Evolutionary conservation across 495 filamentous ascomycete genomes (phyloP), one percentile per base, ranked within the genome.

Genomic region (Penicillium dipodomyicola): DNA sequence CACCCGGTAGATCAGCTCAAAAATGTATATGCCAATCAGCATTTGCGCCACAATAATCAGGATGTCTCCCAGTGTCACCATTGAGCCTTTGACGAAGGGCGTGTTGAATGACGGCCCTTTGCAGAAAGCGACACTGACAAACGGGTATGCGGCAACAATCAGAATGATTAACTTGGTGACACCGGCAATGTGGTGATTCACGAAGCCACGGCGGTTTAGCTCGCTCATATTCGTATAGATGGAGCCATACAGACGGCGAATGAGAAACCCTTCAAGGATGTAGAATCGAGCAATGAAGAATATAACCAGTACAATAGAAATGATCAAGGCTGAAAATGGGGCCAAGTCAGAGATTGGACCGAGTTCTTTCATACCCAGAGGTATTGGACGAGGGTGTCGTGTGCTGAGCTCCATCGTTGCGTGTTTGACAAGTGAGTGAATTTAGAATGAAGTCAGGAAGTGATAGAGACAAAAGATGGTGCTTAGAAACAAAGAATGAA

Each of bases 131-230:
- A 80, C 65, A 41, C 59, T 50, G 40, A 79, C 64, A 48, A 81
- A 80, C 0, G 78, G 77, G 56, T 80, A 78, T 14, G 67, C 73
- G 1, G 73, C 75, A 2, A 73, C 23, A 23, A 78, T 54, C 2
- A 79, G 59, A 17, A 80, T 74, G 33, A 75, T 2, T 14, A 80
- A 46, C 39, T 81, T 81, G 6, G 74, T 80, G 0, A 53, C 27
- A 0, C 76, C 77, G 15, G 78, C 75, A 19, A 81, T 74, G 53
- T 80, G 78, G 52, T 81, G 77, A 52, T 81, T 80, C 29, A 81
- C 60, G 58, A 81, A 79, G 0, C 77, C 77, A 2, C 76, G 71
- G 7, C 76, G 68, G 42, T 72, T 67, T 3, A 53, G 17, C 27
- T 77, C 76, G 46, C 65, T 65, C 35, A 80, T 63, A 4, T 60